Conservation (phyloP, 331 rosid species). For the Saraca asoca region DNA sequence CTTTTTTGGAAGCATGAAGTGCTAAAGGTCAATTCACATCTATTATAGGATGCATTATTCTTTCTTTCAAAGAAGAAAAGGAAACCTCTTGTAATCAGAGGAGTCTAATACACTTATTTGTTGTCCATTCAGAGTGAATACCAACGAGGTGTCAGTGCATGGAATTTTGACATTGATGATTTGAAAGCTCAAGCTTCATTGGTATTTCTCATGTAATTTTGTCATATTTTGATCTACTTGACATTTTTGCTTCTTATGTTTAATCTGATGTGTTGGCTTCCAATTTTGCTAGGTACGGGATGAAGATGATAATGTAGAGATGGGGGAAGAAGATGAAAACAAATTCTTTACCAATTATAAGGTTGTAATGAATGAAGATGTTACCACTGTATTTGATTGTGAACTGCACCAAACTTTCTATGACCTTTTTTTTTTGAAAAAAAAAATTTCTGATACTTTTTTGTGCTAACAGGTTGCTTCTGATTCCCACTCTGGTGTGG, state of each 20-base stretch:
- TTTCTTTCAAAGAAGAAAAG: slow-evolving; percentile 19
- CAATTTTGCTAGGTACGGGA: slow-evolving; percentile 56
- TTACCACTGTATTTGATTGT: not conserved
- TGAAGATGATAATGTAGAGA: slow-evolving; percentile 67
- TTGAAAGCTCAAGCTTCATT: slow-evolving; percentile 92
- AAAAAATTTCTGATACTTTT: slow-evolving; percentile 12
- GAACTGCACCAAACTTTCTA: slow-evolving; percentile 18
- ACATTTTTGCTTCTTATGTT: slow-evolving; percentile 12
- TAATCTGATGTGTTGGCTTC: slow-evolving; percentile 32
- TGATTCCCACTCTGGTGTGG: slow-evolving; percentile 49
- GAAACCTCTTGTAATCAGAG: slow-evolving; percentile 17
- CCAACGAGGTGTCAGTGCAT: slow-evolving; percentile 98
- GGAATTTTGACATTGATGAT: slow-evolving; percentile 95
- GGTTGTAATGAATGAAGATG: slow-evolving; percentile 40
- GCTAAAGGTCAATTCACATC: slow-evolving; percentile 17
- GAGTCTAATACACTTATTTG: slow-evolving; percentile 33
- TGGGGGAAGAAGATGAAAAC: slow-evolving; percentile 69
- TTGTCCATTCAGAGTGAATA: slow-evolving; percentile 78
- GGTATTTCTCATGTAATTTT: slow-evolving; percentile 51
- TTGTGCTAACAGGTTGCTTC: slow-evolving; percentile 49
- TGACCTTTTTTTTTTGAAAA: slow-evolving; percentile 14
- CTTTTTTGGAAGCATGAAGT: slow-evolving; percentile 17
- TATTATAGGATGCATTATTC: not conserved
- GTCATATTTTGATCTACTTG: slow-evolving; percentile 11
- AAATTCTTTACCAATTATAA: slow-evolving; percentile 50